These are phyloP conservation scores for Aspergillus fijiensis DNA, from an alignment of 2,329 filamentous ascomycete species.

Conservation along the genomic window DNA sequence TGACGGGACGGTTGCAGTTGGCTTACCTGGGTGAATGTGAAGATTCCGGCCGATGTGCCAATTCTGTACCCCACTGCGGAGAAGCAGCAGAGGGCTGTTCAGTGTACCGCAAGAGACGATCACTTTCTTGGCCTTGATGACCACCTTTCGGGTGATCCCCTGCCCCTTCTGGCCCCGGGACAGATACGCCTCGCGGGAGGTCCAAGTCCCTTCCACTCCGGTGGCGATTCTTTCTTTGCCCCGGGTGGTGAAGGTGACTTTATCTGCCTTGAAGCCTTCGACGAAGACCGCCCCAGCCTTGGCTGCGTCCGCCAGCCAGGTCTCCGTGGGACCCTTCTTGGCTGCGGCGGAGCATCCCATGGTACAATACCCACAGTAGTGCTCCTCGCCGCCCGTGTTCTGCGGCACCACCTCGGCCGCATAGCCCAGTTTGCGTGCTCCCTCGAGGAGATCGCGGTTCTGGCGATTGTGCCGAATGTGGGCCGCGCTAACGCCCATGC, in stretches of 20 bases:
- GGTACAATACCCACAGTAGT: conserved; percentile 70
- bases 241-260: conserved; percentile 63
- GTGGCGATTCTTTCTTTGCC: conserved; percentile 58
- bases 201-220: conserved; percentile 75
- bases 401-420: conserved; percentile 68
- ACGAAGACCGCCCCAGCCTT: conserved; percentile 75
- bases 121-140: conserved; percentile 76
- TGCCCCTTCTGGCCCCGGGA: conserved; percentile 41
- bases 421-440: conserved; percentile 71
- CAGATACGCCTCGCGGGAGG: conserved; percentile 64
- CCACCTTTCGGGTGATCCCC: conserved; percentile 58
- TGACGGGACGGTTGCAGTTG: too few species aligned
- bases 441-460: conserved; percentile 72
- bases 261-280: conserved; percentile 74
- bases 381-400: conserved; percentile 69
- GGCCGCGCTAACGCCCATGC: conserved; percentile 71
- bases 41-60: conserved; percentile 78
- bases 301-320: conserved; percentile 77
- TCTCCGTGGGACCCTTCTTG: conserved; percentile 76
- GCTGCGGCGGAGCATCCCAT: conserved; percentile 63
- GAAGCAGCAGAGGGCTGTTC: conserved; percentile 72
- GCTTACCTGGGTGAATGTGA: conserved; percentile 66
- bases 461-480: conserved; percentile 69
- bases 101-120: conserved; percentile 76
- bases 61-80: conserved; percentile 78